phyloP scores from a whole-genome alignment of 495 filamentous ascomycete genomes.

The Usnea hakonensis region DNA sequence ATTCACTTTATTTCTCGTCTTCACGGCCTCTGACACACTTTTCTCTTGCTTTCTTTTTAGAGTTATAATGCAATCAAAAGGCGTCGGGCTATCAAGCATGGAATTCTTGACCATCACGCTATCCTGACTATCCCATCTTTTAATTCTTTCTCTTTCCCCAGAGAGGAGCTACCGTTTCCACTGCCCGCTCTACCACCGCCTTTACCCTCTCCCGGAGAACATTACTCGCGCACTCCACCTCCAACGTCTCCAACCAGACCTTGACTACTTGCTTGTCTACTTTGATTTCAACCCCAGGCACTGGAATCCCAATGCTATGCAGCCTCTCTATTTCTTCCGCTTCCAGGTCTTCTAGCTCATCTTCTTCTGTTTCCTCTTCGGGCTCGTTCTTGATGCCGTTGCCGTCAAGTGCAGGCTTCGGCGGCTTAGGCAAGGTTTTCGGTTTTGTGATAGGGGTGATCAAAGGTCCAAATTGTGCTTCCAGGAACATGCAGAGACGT shows the following conservation, averaged over 20 bases:
- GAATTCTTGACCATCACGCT: not conserved
- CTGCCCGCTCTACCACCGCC: slow-evolving; percentile 81
- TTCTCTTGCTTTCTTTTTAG: not conserved
- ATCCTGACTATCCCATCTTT: not conserved
- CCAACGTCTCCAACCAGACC: slow-evolving; percentile 85
- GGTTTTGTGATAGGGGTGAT: slow-evolving; percentile 66
- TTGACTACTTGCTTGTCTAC: slow-evolving; percentile 82
- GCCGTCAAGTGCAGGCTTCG: slow-evolving; percentile 24
- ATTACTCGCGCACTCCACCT: slow-evolving; percentile 73
- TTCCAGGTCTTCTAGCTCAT: slow-evolving; percentile 47
- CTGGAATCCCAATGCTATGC: slow-evolving; percentile 71
- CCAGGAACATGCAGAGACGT: slow-evolving; percentile 89
- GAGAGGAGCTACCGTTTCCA: slow-evolving; percentile 82
- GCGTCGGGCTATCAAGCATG: not conserved
- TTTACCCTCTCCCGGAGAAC: slow-evolving; percentile 72
- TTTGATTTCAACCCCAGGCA: slow-evolving; percentile 79
- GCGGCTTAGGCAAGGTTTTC: slow-evolving; percentile 35
- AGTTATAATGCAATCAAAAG: not conserved
- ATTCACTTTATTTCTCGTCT: no score
- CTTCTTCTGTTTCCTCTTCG: slow-evolving; percentile 35
- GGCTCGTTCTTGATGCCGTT: slow-evolving; percentile 27
- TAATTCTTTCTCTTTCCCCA: slow-evolving; percentile 37
- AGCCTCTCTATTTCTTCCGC: slow-evolving; percentile 58
- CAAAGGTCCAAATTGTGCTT: slow-evolving; percentile 85
- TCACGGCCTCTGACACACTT: no score